Conservation (phyloP, 2,329 filamentous ascomycete genomes). For the Colletotrichum simmondsii region DNA sequence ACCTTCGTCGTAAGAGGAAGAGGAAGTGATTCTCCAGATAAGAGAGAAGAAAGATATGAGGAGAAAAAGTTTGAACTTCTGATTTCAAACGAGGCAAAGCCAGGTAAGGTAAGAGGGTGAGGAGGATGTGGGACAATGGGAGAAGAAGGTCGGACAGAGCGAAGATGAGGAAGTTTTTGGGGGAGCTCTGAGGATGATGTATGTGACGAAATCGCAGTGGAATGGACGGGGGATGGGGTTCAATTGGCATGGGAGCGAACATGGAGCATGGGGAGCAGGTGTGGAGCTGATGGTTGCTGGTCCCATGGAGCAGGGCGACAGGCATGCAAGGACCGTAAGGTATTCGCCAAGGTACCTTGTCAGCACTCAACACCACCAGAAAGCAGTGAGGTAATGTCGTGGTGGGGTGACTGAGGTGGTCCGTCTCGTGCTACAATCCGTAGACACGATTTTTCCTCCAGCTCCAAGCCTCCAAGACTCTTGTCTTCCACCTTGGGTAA, state of each 20-base stretch:
- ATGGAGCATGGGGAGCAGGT: slow-evolving; percentile 17
- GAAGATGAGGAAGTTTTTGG: neutral
- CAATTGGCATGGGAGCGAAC: slow-evolving; percentile 28
- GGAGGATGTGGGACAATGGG: neutral
- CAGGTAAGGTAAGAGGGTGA: neutral
- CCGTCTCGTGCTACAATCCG: slow-evolving; percentile 3
- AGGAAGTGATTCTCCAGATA: slow-evolving; percentile 18
- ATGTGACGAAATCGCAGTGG: slow-evolving; percentile 34
- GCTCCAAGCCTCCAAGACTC: neutral
- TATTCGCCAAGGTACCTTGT: neutral
- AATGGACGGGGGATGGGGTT: slow-evolving; percentile 23
- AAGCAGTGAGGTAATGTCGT: slow-evolving; percentile 20
- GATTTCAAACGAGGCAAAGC: neutral
- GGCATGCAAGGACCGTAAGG: neutral
- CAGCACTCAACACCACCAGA: neutral
- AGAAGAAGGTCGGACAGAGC: neutral
- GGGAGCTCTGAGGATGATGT: slow-evolving; percentile 31
- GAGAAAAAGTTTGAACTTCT: neutral
- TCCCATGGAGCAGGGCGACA: slow-evolving; percentile 23
- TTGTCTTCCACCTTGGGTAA: neutral
- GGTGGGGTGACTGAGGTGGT: slow-evolving; percentile 25
- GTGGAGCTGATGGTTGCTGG: slow-evolving; percentile 8
- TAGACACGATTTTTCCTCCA: slow-evolving; percentile 6
- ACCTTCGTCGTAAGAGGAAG: slow-evolving; percentile 25
- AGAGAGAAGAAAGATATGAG: neutral